Base-by-base conservation (phyloP, 768 basidiomycete genomes). In the Tylopilus intermedius region DNA sequence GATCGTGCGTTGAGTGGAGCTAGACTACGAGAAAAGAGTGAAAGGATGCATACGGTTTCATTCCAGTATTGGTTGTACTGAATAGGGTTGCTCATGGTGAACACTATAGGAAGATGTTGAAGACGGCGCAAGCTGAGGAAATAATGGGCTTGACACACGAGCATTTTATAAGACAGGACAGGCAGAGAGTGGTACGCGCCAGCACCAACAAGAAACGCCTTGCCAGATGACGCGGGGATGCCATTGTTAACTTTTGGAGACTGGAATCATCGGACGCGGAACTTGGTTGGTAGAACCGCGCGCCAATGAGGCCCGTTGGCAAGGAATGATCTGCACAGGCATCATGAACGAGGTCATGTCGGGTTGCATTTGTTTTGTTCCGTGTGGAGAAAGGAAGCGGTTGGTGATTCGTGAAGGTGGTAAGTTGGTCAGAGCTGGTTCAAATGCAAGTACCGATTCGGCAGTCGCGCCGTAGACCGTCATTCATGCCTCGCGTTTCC, bases 151-250 rank as follows among this genome's bases (percentile, higher is more conserved):
- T 45, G 30, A 10, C 30, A 30, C 8, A 3, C 4, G 8, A 30
- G 30, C 7, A 3, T 58, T 63, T 56, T 60, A 59, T 2, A 18
- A 18, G 18, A 18, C 18, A 2, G n/a, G 24, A 24, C 5, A 27
- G 18, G 5, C 45, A 13, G 29, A 51, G n/a, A 54, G 42, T 58
- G 30, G 9, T 30, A 30, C 30, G 30, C 30, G 30, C 30, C 30
- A 52, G 32, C 40, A 13, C 6, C 9, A 24, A 8, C 35, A 18
- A 4, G 18, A 39, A 45, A 42, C 27, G 9, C 41, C 26, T 29
- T 49, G 46, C 45, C 37, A 24, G 30, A 33, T 33, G 26, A 35
- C 43, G 51, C 39, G 9, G n/a, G 14, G 24, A 9, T 13, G 33
- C 30, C 47, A 47, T 50, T 24, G 8, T 10, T 15, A 4, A 6